Evolutionary conservation across 768 basidiomycete genomes (phyloP).

Genomic region (Infundibulicybe gibba): DNA sequence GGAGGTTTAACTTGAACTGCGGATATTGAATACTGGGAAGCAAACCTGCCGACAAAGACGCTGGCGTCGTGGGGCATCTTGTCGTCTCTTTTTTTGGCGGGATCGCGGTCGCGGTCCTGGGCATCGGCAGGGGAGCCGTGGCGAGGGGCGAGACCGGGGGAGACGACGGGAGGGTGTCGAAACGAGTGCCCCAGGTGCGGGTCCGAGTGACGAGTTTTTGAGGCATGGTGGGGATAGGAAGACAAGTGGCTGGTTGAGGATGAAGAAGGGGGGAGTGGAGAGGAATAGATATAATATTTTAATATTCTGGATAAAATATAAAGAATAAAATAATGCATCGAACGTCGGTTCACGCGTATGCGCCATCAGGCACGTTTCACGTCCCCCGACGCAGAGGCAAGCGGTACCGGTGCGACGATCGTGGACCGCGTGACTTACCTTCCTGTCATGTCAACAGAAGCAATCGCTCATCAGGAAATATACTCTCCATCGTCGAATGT

Average conservation of each 20-base stretch:
- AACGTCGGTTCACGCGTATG: not conserved
- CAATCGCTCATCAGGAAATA: constrained; percentile 1
- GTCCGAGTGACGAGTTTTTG: constrained; percentile 32
- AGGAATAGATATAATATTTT: constrained; percentile 5
- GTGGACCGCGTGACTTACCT: constrained; percentile 29
- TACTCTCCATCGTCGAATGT: constrained; percentile 1
- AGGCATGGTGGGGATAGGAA: constrained; percentile 35
- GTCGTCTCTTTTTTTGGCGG: constrained; percentile 31
- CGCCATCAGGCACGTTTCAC: constrained; percentile 29
- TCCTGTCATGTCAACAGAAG: constrained; percentile 48
- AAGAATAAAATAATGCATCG: not conserved
- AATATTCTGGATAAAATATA: not conserved
- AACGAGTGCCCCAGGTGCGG: constrained; percentile 69
- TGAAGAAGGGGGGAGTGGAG: constrained; percentile 17
- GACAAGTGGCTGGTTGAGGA: constrained; percentile 14
- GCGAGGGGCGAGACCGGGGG: constrained; percentile 37
- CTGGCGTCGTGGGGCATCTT: constrained; percentile 72
- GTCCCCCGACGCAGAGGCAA: constrained; percentile 33
- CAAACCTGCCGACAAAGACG: constrained; percentile 77
- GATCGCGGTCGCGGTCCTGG: constrained; percentile 2
- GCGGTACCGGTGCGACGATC: constrained; percentile 26
- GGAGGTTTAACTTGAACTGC: not conserved
- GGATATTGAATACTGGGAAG: not conserved
- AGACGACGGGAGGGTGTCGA: constrained; percentile 56
- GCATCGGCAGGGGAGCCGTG: constrained; percentile 8